Base-by-base conservation (phyloP, 2,329 filamentous ascomycete genomes). In the Cytospora schulzeri region DNA sequence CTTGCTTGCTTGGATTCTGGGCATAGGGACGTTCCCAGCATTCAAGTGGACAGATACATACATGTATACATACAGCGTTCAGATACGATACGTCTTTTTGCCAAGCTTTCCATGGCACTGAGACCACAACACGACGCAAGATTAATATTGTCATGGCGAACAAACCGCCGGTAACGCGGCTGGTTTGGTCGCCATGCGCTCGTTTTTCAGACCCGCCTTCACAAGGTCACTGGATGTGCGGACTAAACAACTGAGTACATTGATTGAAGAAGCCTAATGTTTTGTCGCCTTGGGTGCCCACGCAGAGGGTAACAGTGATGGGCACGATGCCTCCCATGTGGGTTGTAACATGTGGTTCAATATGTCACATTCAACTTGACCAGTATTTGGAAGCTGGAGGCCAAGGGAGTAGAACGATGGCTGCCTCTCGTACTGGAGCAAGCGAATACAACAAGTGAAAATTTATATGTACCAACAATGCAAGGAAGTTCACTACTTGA, bases 191-290 rank as follows among this genome's bases (percentile, higher is more conserved):
- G 22, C 48, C 53, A 48, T 56, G 31, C 51, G 80, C 81, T 85
- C 83, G 81, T 82, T 85, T 85, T 78, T 87, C 85, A 88, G 85
- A 88, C 77, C 83, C 81, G 81, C 78, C 79, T 81, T 80, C 79
- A 77, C 81, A 78, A 85, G 80, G 75, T 74, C 83, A 52, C 48
- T 86, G 82, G 83, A 81, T 79, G 77, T 77, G 77, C 79, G 84
- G 85, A 87, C 85, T 88, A 87, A 85, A 83, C 80, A 81, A 81
- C 81, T 76, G 84, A 86, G 83, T 80, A 88, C 84, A 88, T 83
- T 63, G 71, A 58, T 41, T 6, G 12, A 12, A 31, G 4, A 9
- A 31, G 9, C 29, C 29, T 31, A n/a, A n/a, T n/a, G n/a, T n/a
- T n/a, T n/a, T n/a, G n/a, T n/a, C n/a, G n/a, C n/a, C n/a, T n/a